Base-by-base conservation (phyloP, 2,329 filamentous ascomycete species). In the Claviceps purpurea region DNA sequence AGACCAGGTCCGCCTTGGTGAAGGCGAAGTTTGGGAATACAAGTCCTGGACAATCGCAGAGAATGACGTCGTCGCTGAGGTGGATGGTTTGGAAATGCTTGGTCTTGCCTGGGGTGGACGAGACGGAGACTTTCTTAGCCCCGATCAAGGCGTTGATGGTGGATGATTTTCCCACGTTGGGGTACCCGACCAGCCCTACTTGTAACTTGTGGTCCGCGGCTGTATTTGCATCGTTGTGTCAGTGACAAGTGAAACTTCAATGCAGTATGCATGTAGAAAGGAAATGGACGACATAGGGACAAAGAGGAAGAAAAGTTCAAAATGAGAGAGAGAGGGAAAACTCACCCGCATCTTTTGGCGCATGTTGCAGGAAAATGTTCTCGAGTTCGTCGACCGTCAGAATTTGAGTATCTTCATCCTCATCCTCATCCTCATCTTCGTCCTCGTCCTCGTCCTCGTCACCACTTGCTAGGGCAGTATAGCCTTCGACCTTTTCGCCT, bases 71-170 rank as follows among this genome's bases (percentile, higher is more conserved):
- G 1, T 93, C 86, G 54, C 87, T 93, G 37, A 98, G 80, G 65
- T 96, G 90, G 54, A 98, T 93, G 1, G 93, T 98, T 69, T 98
- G 93, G 73, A 98, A 98, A 64, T 98, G 93, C 73, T 98, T 98
- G 14, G 93, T 98, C 73, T 98, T 98, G 66, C 93, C 93, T 4
- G 93, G 93, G 1, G 93, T 98, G 14, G 91, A 85, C 16, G 93
- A 98, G 41, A 98, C 94, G 0, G 91, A 97, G 5, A 98, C 93
- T 72, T 97, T 98, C 74, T 97, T 98, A 52, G 93, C 84, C 49
- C 94, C 94, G 54, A 97, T 90, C n/a, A 98, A 79, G 43, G 93
- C 91, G 72, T 98, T 98, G 76, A 98, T 98, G 16, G 93, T 98
- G 48, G 90, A 96, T 1, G 94, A 98, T 72, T 98, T 98, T 71